These are phyloP conservation scores for Fusarium nisikadoi DNA, from an alignment of 2,329 filamentous ascomycete species.

Conservation along the genomic window DNA sequence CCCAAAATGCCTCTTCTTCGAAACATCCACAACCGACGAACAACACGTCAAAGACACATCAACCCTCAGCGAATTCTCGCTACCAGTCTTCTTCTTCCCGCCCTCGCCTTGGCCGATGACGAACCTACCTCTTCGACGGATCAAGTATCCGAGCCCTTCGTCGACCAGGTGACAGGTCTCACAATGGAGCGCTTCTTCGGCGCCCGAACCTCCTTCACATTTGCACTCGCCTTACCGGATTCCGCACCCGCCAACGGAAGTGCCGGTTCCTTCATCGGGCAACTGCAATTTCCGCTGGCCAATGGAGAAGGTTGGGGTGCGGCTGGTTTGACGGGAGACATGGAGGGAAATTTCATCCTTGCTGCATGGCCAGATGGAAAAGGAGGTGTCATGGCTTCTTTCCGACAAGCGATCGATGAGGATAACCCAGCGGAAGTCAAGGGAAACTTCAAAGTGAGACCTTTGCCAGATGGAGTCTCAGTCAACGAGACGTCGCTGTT, in stretches of 20 bases:
- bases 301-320: conserved; percentile 9
- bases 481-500: neutral
- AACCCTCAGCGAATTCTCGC: neutral
- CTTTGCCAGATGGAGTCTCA: neutral
- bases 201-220: neutral
- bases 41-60: neutral
- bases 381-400: conserved; percentile 12
- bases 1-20: neutral
- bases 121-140: neutral
- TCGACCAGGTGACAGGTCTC: conserved; percentile 16
- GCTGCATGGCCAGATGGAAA: conserved; percentile 8
- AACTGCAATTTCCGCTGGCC: neutral
- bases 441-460: conserved; percentile 7
- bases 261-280: neutral
- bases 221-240: neutral
- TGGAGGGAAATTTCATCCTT: conserved; percentile 17
- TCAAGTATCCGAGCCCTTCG: neutral
- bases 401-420: conserved; percentile 13
- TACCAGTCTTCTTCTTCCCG: neutral
- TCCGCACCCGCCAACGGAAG: neutral
- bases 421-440: neutral
- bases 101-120: neutral
- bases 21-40: neutral
- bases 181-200: conserved; percentile 19
- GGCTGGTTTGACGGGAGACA: conserved; percentile 6